phyloP scores from a whole-genome alignment of 768 basidiomycete species.

The Mycena galericulata region DNA sequence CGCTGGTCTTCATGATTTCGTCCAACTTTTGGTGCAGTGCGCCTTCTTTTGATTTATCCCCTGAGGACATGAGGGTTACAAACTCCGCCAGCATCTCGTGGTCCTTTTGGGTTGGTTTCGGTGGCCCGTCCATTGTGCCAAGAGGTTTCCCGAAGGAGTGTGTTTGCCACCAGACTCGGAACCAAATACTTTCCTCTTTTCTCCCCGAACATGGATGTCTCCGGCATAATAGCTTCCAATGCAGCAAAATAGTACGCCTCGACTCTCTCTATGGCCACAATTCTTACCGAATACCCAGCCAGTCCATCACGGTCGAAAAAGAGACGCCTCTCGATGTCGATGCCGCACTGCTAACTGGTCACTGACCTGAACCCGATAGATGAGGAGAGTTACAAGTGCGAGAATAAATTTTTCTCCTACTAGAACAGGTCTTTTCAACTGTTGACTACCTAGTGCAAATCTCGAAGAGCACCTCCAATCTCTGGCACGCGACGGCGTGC shows the following conservation, averaged over 20 bases:
- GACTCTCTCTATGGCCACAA: neutral
- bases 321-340: slow-evolving; percentile 86
- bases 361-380: slow-evolving; percentile 92
- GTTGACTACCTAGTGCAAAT: slow-evolving; percentile 64
- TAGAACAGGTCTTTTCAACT: neutral
- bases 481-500: slow-evolving; percentile 84
- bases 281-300: slow-evolving; percentile 53
- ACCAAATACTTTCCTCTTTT: slow-evolving; percentile 16
- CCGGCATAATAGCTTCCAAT: slow-evolving; percentile 80
- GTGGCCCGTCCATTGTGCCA: neutral
- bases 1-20: slow-evolving; percentile 26
- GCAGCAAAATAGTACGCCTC: slow-evolving; percentile 74
- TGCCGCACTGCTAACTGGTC: slow-evolving; percentile 82
- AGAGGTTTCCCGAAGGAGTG: neutral
- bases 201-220: slow-evolving; percentile 76
- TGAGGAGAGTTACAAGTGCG: slow-evolving; percentile 84
- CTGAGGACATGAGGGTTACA: slow-evolving; percentile 13
- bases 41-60: slow-evolving; percentile 27
- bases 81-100: slow-evolving; percentile 29
- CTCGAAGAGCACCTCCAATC: slow-evolving; percentile 85
- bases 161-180: neutral
- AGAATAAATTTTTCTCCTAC: slow-evolving; percentile 9
- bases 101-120: slow-evolving; percentile 6
- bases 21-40: slow-evolving; percentile 21
- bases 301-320: slow-evolving; percentile 78